Base-by-base conservation (phyloP, 768 basidiomycete species). In the Kwoniella bestiolae region DNA sequence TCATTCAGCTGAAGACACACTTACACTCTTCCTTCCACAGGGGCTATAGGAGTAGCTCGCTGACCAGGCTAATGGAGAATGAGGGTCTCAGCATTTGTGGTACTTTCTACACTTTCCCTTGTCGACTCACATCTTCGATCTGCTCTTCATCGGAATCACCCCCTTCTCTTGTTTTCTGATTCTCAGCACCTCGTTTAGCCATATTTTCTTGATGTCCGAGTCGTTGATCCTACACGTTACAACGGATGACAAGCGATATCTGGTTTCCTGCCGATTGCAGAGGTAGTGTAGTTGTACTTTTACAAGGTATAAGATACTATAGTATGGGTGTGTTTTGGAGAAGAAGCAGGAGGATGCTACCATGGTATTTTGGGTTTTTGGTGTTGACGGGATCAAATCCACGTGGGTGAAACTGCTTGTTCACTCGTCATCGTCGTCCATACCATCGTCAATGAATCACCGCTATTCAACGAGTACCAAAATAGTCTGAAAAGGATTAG, bases 131-230 rank as follows among this genome's bases (percentile, higher is more conserved):
- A 50, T 74, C 78, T 11, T 60, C 72, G 25, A 67, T 71, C 45
- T 65, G 59, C 26, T 66, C 69, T 5, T 56, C 74, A 47, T 71
- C 74, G 2, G 66, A 68, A 56, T 46, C 57, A 7, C 50, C 64
- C 29, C 70, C 74, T 51, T 80, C 79, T 64, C 75, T 76, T 12
- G 74, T 75, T 38, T 69, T 56, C 52, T 80, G 78, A 46, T 73
- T 64, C 25, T 78, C 77, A n/a, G 79, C 79, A 16, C 60, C 67
- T 51, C 79, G 70, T 63, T 80, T 80, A 7, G 76, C 76, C 79
- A 80, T 80, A 14, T 52, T 70, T 60, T 5, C n/a, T 23, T 7
- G 16, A 9, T 61, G n/a, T n/a, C n/a, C n/a, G n/a, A n/a, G n/a
- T n/a, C n/a, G n/a, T n/a, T n/a, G n/a, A n/a, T n/a, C n/a, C n/a